Base-by-base conservation (phyloP, 768 basidiomycete genomes). In the Russula lepida region DNA sequence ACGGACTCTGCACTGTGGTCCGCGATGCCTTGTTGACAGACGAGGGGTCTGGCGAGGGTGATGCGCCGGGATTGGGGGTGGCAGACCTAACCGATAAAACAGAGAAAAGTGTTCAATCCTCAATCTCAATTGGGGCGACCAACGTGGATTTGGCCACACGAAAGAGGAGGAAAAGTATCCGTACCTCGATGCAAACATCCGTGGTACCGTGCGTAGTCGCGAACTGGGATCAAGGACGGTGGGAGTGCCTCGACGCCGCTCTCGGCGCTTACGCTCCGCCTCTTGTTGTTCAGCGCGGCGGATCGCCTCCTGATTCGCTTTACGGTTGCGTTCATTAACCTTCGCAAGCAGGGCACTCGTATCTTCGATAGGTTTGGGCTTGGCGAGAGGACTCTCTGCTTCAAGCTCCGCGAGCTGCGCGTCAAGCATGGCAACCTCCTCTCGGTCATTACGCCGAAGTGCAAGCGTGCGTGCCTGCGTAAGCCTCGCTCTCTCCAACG, bases 271-370 rank as follows among this genome's bases (percentile, higher is more conserved):
- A 52, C 84, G 77, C 69, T 92, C 90, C 8, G 79, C 74, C 66
- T 85, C 84, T 35, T 76, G 75, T 35, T 85, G 71, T 72, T 95
- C 93, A 0, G 89, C 88, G 64, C 81, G 83, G 60, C 89, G 79
- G 55, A 93, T 82, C 4, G 83, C 82, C 68, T 95, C 95, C 66
- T 84, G 64, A 59, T 95, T 95, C 32, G 87, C 86, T 70, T 82
- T 86, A 58, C 89, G 81, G 71, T 98, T 98, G 58, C 92, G 83
- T 74, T 94, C 92, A 70, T 95, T 98, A 56, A 98, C 85, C 69
- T 76, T 83, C 17, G 89, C 83, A 27, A 95, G 78, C 69, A 82
- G 53, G n/a, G 72, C 72, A 39, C 68, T 68, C 30, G 54, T 53
- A 63, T 64, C 66, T 46, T 64, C 65, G 28, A 65, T 68, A 23